Conservation (phyloP, 371 early-diverging fungal species). For the Funneliformis caledonium region DNA sequence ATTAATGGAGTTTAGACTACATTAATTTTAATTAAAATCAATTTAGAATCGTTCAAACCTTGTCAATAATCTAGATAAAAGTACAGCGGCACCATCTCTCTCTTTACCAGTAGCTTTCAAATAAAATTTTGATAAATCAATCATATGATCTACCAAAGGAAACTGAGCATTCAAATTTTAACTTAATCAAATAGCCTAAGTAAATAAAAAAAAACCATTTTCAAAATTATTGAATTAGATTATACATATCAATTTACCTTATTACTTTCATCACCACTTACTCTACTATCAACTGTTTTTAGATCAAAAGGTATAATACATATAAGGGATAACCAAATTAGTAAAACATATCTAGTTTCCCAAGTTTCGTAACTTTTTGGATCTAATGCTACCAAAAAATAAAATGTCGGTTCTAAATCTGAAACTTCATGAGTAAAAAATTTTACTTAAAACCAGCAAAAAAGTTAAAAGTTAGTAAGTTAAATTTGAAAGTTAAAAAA, state of each 20-base stretch:
- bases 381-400: constrained; percentile 54
- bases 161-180: constrained; percentile 44
- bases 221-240: not conserved
- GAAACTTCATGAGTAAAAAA: constrained; percentile 90
- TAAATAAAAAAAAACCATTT: not conserved
- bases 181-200: not conserved
- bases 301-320: constrained; percentile 95
- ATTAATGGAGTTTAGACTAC: not conserved
- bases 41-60: constrained; percentile 50
- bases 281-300: constrained; percentile 75
- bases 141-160: constrained; percentile 58
- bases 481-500: not conserved
- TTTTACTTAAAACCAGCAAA: constrained; percentile 58
- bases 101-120: constrained; percentile 79
- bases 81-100: constrained; percentile 80
- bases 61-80: constrained; percentile 81
- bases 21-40: not conserved
- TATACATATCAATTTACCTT: constrained; percentile 44
- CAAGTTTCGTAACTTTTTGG: constrained; percentile 51
- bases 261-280: constrained; percentile 38
- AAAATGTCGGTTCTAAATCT: constrained; percentile 85
- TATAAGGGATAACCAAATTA: constrained; percentile 88
- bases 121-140: constrained; percentile 57
- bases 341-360: constrained; percentile 78
- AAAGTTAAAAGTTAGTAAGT: not conserved